A percentile compares a stretch with the other conserved stretches of the same genome.
phyloP scores from a whole-genome alignment of 805 yeast species.

The Komagataella populi region DNA sequence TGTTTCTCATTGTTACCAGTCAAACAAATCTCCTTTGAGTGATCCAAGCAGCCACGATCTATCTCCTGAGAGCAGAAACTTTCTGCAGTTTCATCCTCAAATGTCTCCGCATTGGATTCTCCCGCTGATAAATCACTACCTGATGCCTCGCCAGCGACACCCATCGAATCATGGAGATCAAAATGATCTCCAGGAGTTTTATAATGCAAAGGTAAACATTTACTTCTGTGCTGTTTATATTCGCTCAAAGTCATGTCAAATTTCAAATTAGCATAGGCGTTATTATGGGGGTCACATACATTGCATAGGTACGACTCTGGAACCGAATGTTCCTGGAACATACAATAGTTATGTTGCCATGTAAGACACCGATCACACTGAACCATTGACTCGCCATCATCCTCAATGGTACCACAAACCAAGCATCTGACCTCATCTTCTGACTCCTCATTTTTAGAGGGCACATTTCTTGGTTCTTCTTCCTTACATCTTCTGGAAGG shows the following conservation, averaged over 20 bases:
- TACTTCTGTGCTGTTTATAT: slow-evolving; percentile 5
- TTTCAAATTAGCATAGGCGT: slow-evolving; percentile 18
- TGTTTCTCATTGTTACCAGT: slow-evolving; percentile 9
- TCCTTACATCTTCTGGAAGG: slow-evolving; percentile 4
- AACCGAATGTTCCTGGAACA: slow-evolving; percentile 31
- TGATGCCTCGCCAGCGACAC: background rate
- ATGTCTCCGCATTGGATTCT: slow-evolving; percentile 1
- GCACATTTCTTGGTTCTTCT: slow-evolving; percentile 6
- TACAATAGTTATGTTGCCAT: slow-evolving; percentile 62
- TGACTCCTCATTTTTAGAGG: slow-evolving; percentile 11
- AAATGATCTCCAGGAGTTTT: background rate
- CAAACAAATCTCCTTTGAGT: slow-evolving; percentile 7
- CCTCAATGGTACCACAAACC: slow-evolving; percentile 47
- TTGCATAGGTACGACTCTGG: slow-evolving; percentile 42
- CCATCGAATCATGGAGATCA: background rate
- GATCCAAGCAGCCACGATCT: slow-evolving; percentile 6
- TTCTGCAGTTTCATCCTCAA: slow-evolving; percentile 8
- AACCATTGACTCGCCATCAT: slow-evolving; percentile 43
- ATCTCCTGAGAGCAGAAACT: slow-evolving; percentile 7
- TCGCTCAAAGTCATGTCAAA: slow-evolving; percentile 16
- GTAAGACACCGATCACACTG: slow-evolving; percentile 54
- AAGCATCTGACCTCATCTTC: slow-evolving; percentile 37
- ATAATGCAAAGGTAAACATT: background rate
- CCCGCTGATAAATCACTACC: background rate
- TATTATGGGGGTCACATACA: slow-evolving; percentile 29